Base-by-base conservation (phyloP, 164 flowering plant species). In the Umbilicus rupestris region DNA sequence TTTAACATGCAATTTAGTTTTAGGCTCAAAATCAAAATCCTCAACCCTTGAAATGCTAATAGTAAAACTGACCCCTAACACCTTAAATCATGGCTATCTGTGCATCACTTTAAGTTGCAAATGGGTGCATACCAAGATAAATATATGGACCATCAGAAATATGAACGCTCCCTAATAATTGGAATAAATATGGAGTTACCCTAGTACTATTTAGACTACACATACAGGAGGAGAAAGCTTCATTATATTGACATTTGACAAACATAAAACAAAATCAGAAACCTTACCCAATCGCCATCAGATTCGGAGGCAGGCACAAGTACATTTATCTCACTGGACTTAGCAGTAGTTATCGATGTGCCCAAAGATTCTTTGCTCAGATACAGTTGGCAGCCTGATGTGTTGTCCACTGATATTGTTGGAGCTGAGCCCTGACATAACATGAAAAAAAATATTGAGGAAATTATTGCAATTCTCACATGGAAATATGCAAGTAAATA, bases 371-470 rank as follows among this genome's bases (percentile, higher is more conserved):
- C 91, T 78, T 88, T 88, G 84, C 94, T 84, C 59, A 95, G 73
- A 73, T 92, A 95, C 39, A 95, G 66, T 68, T 92, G 99, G 76
- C 99, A 90, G 50, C 99, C 97, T 17, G 79, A 65, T 30, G 97
- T 87, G 58, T 95, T 95, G 76, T 95, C 99, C 67, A 95, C 83
- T 37, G 97, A 87, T 72, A 95, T 86, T 64, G 99, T 88, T 33
- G 99, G 99, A 66, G 99, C 97, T 4, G 93, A 82, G 58, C 99
- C 99, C 99, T 95, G 60, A 0, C 73, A 29, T 26, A 39, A 17
- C 42, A 60, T 11, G n/a, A n/a, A n/a, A n/a, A 3, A 30, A 30
- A 62, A 33, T 52, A 3, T 52, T 22, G 31, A 57, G 24, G n/a
- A 42, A 5, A 20, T 30, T 33, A 19, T 39, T 7, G 20, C 60